Evolutionary conservation across 116 monocot species (phyloP).

Genomic region (Phalaenopsis hybrid): DNA sequence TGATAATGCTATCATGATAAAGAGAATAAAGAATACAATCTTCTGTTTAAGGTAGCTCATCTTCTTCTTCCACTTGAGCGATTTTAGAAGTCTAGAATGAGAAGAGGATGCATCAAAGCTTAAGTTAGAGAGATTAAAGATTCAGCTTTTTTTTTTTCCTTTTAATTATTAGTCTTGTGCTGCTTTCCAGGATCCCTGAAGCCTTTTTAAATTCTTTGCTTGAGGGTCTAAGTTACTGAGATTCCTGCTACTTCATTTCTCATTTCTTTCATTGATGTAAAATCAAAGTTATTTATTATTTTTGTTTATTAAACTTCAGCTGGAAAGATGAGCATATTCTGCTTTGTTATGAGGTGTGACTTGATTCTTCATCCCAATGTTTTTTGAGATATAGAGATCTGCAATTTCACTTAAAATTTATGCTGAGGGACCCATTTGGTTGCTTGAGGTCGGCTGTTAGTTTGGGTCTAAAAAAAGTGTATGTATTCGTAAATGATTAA

Average conservation of each 20-base stretch:
- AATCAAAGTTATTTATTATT: too few relatives aligned
- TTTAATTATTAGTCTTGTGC: background rate
- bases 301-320: background rate
- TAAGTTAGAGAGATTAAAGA: background rate
- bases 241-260: background rate
- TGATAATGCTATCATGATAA: conserved; percentile 9
- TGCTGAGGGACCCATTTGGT: background rate
- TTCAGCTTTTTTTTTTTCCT: background rate
- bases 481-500: too few relatives aligned
- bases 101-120: background rate
- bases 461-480: too few relatives aligned
- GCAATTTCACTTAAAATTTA: background rate
- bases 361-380: background rate
- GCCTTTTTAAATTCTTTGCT: conserved; percentile 14
- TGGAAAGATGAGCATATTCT: background rate
- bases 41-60: background rate
- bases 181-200: background rate
- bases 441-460: background rate
- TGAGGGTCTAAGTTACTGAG: background rate
- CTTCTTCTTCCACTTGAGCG: background rate
- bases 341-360: background rate
- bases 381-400: background rate
- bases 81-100: background rate
- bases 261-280: background rate
- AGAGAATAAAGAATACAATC: conserved; percentile 4